Evolutionary conservation across 129 eudicot species (phyloP), one percentile per base, ranked within the genome.

Genomic region (Arctium minus): DNA sequence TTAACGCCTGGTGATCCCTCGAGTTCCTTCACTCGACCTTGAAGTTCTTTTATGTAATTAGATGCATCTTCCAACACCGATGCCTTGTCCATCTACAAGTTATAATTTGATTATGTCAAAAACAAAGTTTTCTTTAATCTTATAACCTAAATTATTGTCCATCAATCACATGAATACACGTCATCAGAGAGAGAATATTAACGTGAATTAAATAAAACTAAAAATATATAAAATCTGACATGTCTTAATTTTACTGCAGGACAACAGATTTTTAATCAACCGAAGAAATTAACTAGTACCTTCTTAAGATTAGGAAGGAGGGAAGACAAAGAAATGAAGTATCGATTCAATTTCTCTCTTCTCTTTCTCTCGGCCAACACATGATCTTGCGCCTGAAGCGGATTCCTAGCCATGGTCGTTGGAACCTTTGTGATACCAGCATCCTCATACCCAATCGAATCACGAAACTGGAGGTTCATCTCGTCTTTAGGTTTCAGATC

Each of bases 31-130:
- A 76, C 85, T 1, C 74, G 86, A 70, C 68, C 87, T 85, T 91
- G 78, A 35, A 91, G 92, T 17, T 80, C 79, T 85, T 89, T 91
- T 83, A 89, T 53, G 86, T 91, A 89, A 69, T 31, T 84, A 0
- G 86, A 62, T 10, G 94, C 91, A 64, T 89, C 94, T 75, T 77
- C 86, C 1, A 91, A 80, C 44, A 91, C 85, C 1, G 94, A 85
- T 5, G 91, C 88, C 80, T 91, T 91, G 46, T 91, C 94, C 91
- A 91, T 82, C 92, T 91, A 76, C 73, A 73, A 44, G 3, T 11
- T 6, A 1, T 9, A 0, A 60, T 0, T 50, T 15, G 22, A 53
- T 53, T 13, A 15, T 53, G 65, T 53, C 65, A 53, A 53, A 13
- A 15, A 56, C 67, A 17, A 56, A 56, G 67, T 17, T 12, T 56